Percentiles rank a stretch among this genome's conserved stretches.
These are phyloP conservation scores for Macrolepiota fuliginosa DNA, from an alignment of 768 basidiomycete genomes.

Conservation along the genomic window DNA sequence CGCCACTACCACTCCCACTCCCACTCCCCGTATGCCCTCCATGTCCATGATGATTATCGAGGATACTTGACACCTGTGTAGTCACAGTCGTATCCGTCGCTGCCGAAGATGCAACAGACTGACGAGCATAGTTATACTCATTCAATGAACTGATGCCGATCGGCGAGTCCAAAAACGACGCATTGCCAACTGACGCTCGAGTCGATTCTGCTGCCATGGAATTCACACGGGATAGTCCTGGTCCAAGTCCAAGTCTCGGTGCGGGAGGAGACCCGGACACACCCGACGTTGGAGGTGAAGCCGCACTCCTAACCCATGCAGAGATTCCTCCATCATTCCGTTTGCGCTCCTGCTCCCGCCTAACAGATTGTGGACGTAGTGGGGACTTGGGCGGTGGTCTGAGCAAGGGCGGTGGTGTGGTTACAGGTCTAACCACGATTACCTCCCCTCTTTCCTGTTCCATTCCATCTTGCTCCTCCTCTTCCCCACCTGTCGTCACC, in stretches of 20 bases:
- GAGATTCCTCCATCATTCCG: slow-evolving; percentile 29
- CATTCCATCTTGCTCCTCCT: slow-evolving; percentile 17
- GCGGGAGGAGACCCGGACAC: background rate
- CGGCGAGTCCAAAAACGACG: slow-evolving; percentile 31
- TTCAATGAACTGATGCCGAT: slow-evolving; percentile 10
- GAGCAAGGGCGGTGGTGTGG: slow-evolving; percentile 36
- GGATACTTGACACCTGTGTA: slow-evolving; percentile 58
- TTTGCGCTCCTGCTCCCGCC: slow-evolving; percentile 14
- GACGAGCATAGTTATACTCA: slow-evolving; percentile 40
- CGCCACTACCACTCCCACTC: slow-evolving; percentile 20
- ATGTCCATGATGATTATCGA: slow-evolving; percentile 44
- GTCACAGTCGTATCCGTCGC: slow-evolving; percentile 52
- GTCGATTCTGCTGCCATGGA: slow-evolving; percentile 34
- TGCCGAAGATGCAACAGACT: slow-evolving; percentile 62
- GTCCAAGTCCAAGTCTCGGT: background rate
- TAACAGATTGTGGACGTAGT: slow-evolving; percentile 37
- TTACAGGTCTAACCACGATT: slow-evolving; percentile 33
- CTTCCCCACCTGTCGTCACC: slow-evolving; percentile 10
- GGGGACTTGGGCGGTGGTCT: slow-evolving; percentile 47
- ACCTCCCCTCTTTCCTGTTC: slow-evolving; percentile 18
- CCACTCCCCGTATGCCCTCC: slow-evolving; percentile 8
- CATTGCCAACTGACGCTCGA: slow-evolving; percentile 34
- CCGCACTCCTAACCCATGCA: slow-evolving; percentile 26
- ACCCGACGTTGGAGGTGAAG: slow-evolving; percentile 21
- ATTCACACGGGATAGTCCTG: slow-evolving; percentile 8